Evolutionary conservation across 140 eudicot species (phyloP).

Genomic region (Bidens hawaiensis): DNA sequence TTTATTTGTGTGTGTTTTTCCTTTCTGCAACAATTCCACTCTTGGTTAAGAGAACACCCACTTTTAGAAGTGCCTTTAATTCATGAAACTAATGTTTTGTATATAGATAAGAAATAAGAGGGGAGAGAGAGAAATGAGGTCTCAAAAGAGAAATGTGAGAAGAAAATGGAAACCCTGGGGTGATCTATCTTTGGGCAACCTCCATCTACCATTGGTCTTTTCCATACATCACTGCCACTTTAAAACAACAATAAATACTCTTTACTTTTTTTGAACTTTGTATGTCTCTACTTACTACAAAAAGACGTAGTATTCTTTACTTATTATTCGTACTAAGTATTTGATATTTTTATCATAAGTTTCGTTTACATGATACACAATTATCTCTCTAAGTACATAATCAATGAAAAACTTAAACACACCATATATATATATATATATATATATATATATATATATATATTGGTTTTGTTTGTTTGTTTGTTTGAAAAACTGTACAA

Average conservation of each 20-base stretch:
- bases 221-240: conserved; percentile 33
- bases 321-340: neutral
- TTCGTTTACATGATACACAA: neutral
- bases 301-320: neutral
- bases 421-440: no score
- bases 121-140: conserved; percentile 33
- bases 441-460: no score
- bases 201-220: conserved; percentile 30
- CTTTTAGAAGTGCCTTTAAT: conserved; percentile 43
- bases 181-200: conserved; percentile 49
- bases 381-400: no score
- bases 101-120: conserved; percentile 19
- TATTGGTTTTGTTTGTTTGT: no score
- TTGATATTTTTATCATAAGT: neutral
- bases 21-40: conserved; percentile 47
- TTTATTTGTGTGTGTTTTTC: conserved; percentile 13
- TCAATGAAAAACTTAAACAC: no score
- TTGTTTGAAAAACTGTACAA: no score
- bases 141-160: conserved; percentile 35
- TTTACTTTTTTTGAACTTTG: neutral
- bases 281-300: neutral
- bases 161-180: conserved; percentile 50
- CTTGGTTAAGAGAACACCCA: conserved; percentile 47
- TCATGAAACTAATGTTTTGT: conserved; percentile 35
- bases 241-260: conserved; percentile 20